Percentiles rank a stretch among this genome's conserved stretches.
phyloP scores from a whole-genome alignment of 352 stramenopile genomes.

The Globisporangium barbulae region DNA sequence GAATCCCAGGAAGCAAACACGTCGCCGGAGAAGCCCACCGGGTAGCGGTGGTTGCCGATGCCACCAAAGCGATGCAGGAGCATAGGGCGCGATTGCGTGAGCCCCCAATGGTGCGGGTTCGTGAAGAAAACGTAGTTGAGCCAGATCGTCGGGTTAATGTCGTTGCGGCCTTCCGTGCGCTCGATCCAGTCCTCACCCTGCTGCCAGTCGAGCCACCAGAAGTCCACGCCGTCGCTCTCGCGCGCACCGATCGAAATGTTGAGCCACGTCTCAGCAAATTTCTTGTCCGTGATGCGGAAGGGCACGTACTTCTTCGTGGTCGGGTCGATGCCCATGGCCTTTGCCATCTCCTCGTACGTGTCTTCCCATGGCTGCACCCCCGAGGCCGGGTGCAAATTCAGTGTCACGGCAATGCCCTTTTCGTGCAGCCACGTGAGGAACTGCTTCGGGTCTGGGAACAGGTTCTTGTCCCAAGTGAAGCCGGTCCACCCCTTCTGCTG shows the following conservation, averaged over 20 bases:
- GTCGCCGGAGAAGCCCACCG: slow-evolving; percentile 51
- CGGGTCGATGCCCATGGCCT: slow-evolving; percentile 33
- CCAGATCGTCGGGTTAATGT: slow-evolving; percentile 49
- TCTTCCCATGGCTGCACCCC: slow-evolving; percentile 43
- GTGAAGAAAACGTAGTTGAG: slow-evolving; percentile 48
- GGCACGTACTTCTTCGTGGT: slow-evolving; percentile 27
- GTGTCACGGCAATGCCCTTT: slow-evolving; percentile 27
- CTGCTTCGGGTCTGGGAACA: slow-evolving; percentile 39
- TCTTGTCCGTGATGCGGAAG: slow-evolving; percentile 35
- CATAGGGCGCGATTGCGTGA: slow-evolving; percentile 23
- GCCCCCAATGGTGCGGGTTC: slow-evolving; percentile 28
- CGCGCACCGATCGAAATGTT: slow-evolving; percentile 23
- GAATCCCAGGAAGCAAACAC: slow-evolving; percentile 31
- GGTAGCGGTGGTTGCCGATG: slow-evolving; percentile 52
- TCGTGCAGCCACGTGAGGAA: slow-evolving; percentile 32
- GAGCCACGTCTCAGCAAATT: slow-evolving; percentile 27
- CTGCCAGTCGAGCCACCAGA: slow-evolving; percentile 69
- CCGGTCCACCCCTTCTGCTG: slow-evolving; percentile 42
- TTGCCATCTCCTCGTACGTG: slow-evolving; percentile 26
- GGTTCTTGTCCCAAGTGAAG: slow-evolving; percentile 41
- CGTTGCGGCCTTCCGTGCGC: slow-evolving; percentile 17
- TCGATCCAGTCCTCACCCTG: slow-evolving; percentile 45
- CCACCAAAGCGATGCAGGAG: slow-evolving; percentile 47
- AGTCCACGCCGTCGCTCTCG: slow-evolving; percentile 36
- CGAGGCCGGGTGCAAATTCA: slow-evolving; percentile 52